Conservation (phyloP, 192 early-diverging fungal genomes). For the Coemansia sp. region DNA sequence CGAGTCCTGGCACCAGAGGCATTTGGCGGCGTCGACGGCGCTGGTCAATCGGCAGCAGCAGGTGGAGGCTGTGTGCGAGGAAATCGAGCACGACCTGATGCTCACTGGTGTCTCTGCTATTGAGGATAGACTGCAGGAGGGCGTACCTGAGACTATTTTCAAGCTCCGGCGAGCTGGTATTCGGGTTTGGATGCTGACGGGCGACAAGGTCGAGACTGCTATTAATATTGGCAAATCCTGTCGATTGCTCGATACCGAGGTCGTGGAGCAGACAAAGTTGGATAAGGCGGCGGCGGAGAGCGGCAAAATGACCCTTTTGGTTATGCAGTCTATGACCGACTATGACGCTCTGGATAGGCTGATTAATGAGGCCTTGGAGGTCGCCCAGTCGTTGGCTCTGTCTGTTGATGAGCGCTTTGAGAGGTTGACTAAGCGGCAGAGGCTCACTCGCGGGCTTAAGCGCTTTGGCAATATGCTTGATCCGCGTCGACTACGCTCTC, state of each 20-base stretch:
- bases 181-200: slow-evolving; percentile 88
- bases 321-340: slow-evolving; percentile 37
- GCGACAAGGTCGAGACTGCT: slow-evolving; percentile 89
- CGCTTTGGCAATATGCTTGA: slow-evolving; percentile 36
- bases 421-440: slow-evolving; percentile 19
- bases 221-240: slow-evolving; percentile 88
- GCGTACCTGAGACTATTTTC: slow-evolving; percentile 82
- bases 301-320: not conserved
- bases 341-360: slow-evolving; percentile 16
- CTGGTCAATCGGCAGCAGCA: slow-evolving; percentile 62
- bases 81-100: slow-evolving; percentile 70
- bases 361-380: slow-evolving; percentile 22
- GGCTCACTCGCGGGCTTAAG: slow-evolving; percentile 42
- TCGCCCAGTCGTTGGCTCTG: slow-evolving; percentile 12
- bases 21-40: slow-evolving; percentile 66
- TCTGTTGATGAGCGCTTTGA: slow-evolving; percentile 46
- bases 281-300: slow-evolving; percentile 8
- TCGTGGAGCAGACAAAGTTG: slow-evolving; percentile 28
- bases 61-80: slow-evolving; percentile 66
- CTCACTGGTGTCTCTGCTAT: slow-evolving; percentile 86
- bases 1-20: slow-evolving; percentile 62
- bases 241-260: slow-evolving; percentile 58
- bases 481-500: not conserved
- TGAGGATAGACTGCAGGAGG: slow-evolving; percentile 84
- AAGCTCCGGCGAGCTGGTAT: slow-evolving; percentile 75